Evolutionary conservation across 2,329 filamentous ascomycete species (phyloP).

Genomic region (Venturiaceae sp.): DNA sequence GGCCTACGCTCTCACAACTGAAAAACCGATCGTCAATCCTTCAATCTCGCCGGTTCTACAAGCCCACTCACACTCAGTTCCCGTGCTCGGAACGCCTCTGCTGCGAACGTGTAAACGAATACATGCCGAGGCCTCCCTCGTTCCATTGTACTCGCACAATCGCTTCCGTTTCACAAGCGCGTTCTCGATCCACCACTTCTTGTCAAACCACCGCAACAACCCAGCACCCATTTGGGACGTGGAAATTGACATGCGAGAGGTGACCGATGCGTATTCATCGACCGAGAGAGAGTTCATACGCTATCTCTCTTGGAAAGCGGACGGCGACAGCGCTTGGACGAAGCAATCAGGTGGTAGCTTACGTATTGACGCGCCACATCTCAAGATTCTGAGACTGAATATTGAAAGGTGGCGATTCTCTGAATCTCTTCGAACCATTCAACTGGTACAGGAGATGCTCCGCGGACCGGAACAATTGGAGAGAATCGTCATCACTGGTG

Average conservation of each 20-base stretch:
- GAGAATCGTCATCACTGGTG: slow-evolving; percentile 21
- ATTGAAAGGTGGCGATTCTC: slow-evolving; percentile 23
- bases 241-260: slow-evolving; percentile 25
- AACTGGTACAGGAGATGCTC: slow-evolving; percentile 20
- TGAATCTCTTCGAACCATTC: slow-evolving; percentile 18
- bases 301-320: slow-evolving; percentile 19
- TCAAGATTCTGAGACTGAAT: slow-evolving; percentile 24
- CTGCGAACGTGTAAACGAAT: slow-evolving; percentile 25
- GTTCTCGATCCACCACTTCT: slow-evolving; percentile 20
- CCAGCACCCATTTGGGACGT: slow-evolving; percentile 19
- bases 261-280: slow-evolving; percentile 11
- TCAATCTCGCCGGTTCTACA: background rate
- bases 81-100: slow-evolving; percentile 13
- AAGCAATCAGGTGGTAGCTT: slow-evolving; percentile 13
- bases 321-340: slow-evolving; percentile 9
- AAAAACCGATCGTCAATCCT: slow-evolving; percentile 10
- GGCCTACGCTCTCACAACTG: slow-evolving; percentile 9
- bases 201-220: slow-evolving; percentile 16
- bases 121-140: slow-evolving; percentile 22
- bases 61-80: slow-evolving; percentile 6
- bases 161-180: slow-evolving; percentile 26
- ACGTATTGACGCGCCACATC: slow-evolving; percentile 17
- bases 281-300: slow-evolving; percentile 23
- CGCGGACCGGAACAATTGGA: slow-evolving; percentile 19
- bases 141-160: slow-evolving; percentile 22